Percentiles rank a stretch among this genome's conserved stretches.
phyloP scores from a whole-genome alignment of 2,329 filamentous ascomycete genomes.

The Penicillium palitans region DNA sequence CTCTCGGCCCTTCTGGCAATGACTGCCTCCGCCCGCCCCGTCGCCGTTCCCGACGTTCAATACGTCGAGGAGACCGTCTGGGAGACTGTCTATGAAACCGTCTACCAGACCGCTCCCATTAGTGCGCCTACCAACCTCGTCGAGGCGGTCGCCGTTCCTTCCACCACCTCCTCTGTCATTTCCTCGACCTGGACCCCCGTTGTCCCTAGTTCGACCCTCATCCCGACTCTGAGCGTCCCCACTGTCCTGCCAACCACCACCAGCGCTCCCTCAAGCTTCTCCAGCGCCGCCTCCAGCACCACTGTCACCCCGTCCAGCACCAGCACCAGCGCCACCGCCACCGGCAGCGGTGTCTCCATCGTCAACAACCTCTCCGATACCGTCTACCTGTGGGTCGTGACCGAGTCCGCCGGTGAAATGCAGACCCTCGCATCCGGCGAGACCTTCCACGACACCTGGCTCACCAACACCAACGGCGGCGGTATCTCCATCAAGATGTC shows the following conservation, averaged over 20 bases:
- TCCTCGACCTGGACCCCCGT: background rate
- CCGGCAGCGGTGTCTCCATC: conserved; percentile 25
- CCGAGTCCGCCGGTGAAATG: conserved; percentile 21
- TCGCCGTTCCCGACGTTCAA: conserved; percentile 2
- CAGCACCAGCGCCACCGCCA: conserved; percentile 7
- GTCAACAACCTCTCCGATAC: conserved; percentile 29
- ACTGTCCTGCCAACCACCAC: conserved; percentile 11
- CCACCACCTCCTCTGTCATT: background rate
- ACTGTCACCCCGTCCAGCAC: background rate
- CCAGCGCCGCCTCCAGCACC: conserved; percentile 4
- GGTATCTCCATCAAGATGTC: conserved; percentile 38
- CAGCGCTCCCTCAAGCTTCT: background rate
- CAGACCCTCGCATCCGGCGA: conserved; percentile 20
- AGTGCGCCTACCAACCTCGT: background rate
- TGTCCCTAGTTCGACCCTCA: background rate
- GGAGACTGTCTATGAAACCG: conserved; percentile 11
- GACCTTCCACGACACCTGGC: conserved; percentile 30
- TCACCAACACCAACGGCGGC: conserved; percentile 32
- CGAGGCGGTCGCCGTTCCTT: conserved; percentile 4
- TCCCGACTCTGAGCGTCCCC: conserved; percentile 2
- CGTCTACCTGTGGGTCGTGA: conserved; percentile 33
- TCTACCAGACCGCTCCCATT: background rate
- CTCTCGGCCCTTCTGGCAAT: conserved; percentile 12
- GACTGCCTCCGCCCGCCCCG: conserved; percentile 14
- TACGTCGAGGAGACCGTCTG: conserved; percentile 4